A percentile compares a stretch with the other conserved stretches of the same genome.
Evolutionary conservation across 2,329 filamentous ascomycete species (phyloP).

Genomic region (Clonostachys chloroleuca): DNA sequence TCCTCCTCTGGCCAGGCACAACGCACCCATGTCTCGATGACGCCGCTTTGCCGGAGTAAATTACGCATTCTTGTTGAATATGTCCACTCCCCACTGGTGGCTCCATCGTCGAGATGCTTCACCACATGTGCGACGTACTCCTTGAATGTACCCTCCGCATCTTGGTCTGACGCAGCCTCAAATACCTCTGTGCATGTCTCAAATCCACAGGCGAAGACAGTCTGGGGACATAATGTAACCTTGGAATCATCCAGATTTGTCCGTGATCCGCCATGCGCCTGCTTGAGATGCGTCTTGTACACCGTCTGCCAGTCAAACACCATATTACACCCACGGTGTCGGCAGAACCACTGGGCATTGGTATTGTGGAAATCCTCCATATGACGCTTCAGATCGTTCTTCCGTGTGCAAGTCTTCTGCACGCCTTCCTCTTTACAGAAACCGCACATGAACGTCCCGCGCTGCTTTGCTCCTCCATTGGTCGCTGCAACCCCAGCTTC

Average conservation of each 20-base stretch:
- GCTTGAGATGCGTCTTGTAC: slow-evolving; percentile 41
- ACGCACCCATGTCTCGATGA: slow-evolving; percentile 29
- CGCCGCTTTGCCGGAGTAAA: slow-evolving; percentile 31
- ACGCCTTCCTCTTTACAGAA: slow-evolving; percentile 37
- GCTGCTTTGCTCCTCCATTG: slow-evolving; percentile 22
- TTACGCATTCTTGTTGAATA: slow-evolving; percentile 40
- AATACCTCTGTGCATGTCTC: slow-evolving; percentile 36
- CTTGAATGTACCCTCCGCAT: slow-evolving; percentile 31
- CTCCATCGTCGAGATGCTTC: slow-evolving; percentile 39
- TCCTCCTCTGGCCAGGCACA: slow-evolving; percentile 26
- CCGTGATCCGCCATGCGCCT: slow-evolving; percentile 33
- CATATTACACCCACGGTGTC: slow-evolving; percentile 34
- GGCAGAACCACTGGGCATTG: slow-evolving; percentile 40
- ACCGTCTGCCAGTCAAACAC: slow-evolving; percentile 43
- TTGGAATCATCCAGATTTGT: slow-evolving; percentile 31
- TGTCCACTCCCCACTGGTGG: slow-evolving; percentile 33
- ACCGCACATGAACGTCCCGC: slow-evolving; percentile 28
- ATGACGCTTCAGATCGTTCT: slow-evolving; percentile 43
- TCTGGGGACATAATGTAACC: slow-evolving; percentile 36
- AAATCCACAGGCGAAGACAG: slow-evolving; percentile 44
- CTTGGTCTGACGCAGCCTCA: slow-evolving; percentile 31
- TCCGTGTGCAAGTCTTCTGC: slow-evolving; percentile 35
- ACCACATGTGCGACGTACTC: slow-evolving; percentile 41
- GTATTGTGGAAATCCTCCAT: slow-evolving; percentile 43
- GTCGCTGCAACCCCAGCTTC: slow-evolving; percentile 1